These are phyloP conservation scores for Colletotrichum phormii DNA, from an alignment of 2,329 filamentous ascomycete species.

Conservation along the genomic window DNA sequence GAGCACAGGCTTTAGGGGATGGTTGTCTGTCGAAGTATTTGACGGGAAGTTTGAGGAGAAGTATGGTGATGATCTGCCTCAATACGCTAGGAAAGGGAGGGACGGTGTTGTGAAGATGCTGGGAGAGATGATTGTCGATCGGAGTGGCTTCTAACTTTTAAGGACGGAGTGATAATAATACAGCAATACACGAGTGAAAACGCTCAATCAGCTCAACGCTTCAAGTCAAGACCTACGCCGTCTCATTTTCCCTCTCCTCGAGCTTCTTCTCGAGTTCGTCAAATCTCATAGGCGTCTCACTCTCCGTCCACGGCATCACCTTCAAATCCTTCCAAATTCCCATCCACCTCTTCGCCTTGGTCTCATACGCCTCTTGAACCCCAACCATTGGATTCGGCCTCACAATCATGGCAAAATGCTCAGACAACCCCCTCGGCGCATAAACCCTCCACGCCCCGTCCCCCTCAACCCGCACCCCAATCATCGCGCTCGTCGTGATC, in stretches of 20 bases:
- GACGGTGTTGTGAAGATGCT: conserved; percentile 29
- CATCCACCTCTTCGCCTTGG: conserved; percentile 47
- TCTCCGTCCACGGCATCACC: conserved; percentile 42
- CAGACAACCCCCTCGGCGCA: conserved; percentile 49
- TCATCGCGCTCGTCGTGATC: conserved; percentile 49
- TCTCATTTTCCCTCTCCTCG: neutral
- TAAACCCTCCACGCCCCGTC: conserved; percentile 47
- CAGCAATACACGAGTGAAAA: neutral
- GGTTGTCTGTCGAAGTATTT: conserved; percentile 75
- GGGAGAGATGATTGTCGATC: conserved; percentile 26
- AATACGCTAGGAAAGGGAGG: conserved; percentile 42
- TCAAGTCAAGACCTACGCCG: too few relatives aligned
- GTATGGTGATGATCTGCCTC: conserved; percentile 44
- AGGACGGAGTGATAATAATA: neutral
- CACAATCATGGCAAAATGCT: conserved; percentile 48
- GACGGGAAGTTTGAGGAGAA: conserved; percentile 46
- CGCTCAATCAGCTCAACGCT: neutral
- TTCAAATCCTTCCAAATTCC: conserved; percentile 44
- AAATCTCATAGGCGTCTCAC: conserved; percentile 1
- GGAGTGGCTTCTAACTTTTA: neutral
- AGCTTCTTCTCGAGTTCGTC: too few relatives aligned
- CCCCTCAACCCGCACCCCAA: conserved; percentile 43
- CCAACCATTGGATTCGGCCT: conserved; percentile 47
- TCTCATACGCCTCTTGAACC: conserved; percentile 42
- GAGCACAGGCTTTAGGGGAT: conserved; percentile 73